Percentiles rank a stretch among this genome's conserved stretches.
Conservation (phyloP, 805 yeast genomes). For the Zygosaccharomyces lentus region DNA sequence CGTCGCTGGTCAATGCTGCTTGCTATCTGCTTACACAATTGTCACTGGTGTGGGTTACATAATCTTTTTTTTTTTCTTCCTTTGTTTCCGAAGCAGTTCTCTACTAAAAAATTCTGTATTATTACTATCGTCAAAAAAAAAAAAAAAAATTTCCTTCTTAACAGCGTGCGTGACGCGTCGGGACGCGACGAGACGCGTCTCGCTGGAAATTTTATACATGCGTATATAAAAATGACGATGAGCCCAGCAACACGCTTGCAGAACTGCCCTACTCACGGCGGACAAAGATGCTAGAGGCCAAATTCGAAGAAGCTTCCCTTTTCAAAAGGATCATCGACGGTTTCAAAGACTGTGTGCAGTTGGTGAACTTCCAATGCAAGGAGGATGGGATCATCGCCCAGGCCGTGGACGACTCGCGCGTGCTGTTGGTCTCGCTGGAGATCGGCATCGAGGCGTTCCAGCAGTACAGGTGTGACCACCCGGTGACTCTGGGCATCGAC, state of each 20-base stretch:
- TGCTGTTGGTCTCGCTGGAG: constrained; percentile 79
- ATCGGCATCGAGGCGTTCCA: constrained; percentile 85
- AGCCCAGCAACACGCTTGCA: background rate
- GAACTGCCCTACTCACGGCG: background rate
- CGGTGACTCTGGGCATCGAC: constrained; percentile 87
- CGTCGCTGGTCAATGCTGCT: background rate
- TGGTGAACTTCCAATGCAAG: constrained; percentile 96
- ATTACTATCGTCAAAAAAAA: constrained; percentile 6
- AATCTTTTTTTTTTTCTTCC: constrained; percentile 2
- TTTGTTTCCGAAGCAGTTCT: constrained; percentile 3
- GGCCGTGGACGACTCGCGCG: constrained; percentile 97
- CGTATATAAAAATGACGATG: constrained; percentile 5
- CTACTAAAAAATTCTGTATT: constrained; percentile 8
- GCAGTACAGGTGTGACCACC: constrained; percentile 93
- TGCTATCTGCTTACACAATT: background rate
- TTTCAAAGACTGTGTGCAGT: constrained; percentile 87
- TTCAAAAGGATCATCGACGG: constrained; percentile 91
- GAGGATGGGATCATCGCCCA: constrained; percentile 92
- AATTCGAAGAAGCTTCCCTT: constrained; percentile 86
- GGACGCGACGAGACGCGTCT: background rate
- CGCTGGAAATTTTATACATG: constrained; percentile 10
- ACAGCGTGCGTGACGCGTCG: constrained; percentile 5
- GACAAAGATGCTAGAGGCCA: constrained; percentile 84
- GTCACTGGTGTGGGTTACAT: background rate
- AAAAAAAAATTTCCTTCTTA: too few species aligned